Evolutionary conservation across 2,329 filamentous ascomycete genomes (phyloP), one percentile per base, ranked within the genome.

Genomic region (Talaromyces sp.): DNA sequence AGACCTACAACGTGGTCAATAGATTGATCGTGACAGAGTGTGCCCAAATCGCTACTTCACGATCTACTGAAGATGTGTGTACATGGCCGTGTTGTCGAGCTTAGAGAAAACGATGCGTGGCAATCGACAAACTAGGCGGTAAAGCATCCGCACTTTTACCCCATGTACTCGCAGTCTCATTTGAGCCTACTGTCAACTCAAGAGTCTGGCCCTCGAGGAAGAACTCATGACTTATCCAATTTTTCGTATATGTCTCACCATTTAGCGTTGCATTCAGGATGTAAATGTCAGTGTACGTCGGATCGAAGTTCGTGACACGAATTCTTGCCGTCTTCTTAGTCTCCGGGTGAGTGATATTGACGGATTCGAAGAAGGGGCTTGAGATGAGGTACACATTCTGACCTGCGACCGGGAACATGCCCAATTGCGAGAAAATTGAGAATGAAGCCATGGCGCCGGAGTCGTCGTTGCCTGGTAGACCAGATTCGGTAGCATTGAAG

Each of bases 381-480:
- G 78, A 88, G 67, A 90, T 88, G 13, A 90, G 82, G 68, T 90
- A 90, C 0, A 90, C 87, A 67, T 89, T 79, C 71, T 90, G 88
- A 0, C 87, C 88, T 0, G 87, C 82, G 59, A 89, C 87, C 0
- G 88, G 88, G 74, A 88, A 90, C 3, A 90, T 77, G 0, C 88
- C 88, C 80, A 90, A 84, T 87, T 90, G 89, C 6, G 83, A 78
- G 16, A 90, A 84, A 0, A 86, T 85, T 0, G 86, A 78, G 67
- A 90, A 90, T 0, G 83, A 84, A 27, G 87, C 88, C 87, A 90
- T 90, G 1, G 88, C 86, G 3, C 88, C 88, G 37, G 82, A 84
- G 72, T 90, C 88, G 69, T 90, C 88, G 71, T 90, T 90, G 0
- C 88, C 88, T 0, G 88, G 87, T 2, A 90, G 82, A 0, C 88